These are phyloP conservation scores for Stachybotrys chlorohalonatus DNA, from an alignment of 2,329 filamentous ascomycete species.

Conservation along the genomic window DNA sequence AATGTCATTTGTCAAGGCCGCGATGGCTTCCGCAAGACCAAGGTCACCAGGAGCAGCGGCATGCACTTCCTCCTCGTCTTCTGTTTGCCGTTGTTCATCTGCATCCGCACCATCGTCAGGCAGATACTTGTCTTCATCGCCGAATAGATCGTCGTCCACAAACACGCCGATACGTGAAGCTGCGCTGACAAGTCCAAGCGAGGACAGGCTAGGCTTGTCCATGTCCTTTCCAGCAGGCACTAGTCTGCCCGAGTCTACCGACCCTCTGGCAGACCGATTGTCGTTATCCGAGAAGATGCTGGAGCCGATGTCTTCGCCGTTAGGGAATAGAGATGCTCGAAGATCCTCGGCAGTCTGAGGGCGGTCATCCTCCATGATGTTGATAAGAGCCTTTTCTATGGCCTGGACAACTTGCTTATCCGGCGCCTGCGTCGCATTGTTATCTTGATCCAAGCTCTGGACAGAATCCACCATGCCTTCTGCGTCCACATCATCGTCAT, in stretches of 20 bases:
- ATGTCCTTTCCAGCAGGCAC: conserved; percentile 30
- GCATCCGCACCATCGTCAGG: conserved; percentile 78
- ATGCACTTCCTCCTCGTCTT: conserved; percentile 74
- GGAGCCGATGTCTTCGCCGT: conserved; percentile 26
- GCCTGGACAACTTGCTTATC: conserved; percentile 80
- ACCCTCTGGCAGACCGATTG: conserved; percentile 53
- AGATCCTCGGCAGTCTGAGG: conserved; percentile 55
- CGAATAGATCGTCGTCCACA: conserved; percentile 85
- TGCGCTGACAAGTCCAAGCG: conserved; percentile 80
- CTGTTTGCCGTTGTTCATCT: conserved; percentile 44
- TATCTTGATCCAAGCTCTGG: conserved; percentile 68
- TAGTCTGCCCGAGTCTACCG: conserved; percentile 43
- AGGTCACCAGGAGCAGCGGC: conserved; percentile 92
- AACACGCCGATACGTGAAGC: conserved; percentile 88
- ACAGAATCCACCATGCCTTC: conserved; percentile 64
- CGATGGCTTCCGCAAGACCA: conserved; percentile 86
- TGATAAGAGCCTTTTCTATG: conserved; percentile 84
- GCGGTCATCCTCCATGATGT: conserved; percentile 77
- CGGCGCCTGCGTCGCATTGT: conserved; percentile 42
- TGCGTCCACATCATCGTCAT: conserved; percentile 70
- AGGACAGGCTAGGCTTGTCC: conserved; percentile 79
- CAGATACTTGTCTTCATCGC: conserved; percentile 75
- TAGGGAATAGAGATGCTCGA: conserved; percentile 54
- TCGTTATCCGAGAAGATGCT: conserved; percentile 44
- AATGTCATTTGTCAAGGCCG: conserved; percentile 79